Evolutionary conservation across 768 basidiomycete genomes (phyloP), one percentile per base, ranked within the genome.

Genomic region (Epithele typhae): DNA sequence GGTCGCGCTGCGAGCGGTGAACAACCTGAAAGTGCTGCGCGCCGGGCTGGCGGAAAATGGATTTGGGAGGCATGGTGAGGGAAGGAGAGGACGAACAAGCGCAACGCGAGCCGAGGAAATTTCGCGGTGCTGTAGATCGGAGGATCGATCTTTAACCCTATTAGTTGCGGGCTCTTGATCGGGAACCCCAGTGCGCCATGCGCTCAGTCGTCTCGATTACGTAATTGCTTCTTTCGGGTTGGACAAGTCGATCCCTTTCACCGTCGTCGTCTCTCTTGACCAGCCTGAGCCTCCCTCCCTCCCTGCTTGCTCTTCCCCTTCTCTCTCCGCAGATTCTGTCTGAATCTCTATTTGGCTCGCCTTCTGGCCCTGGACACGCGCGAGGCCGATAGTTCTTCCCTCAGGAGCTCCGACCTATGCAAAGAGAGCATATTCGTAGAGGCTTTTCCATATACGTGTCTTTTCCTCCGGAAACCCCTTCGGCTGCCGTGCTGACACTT

Each of bases 11-110:
- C 7, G 94, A 97, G 49, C 96, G 79, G 63, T 98, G 92, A 18
- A 99, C 94, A 32, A 99, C 87, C 70, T 97, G 94, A 58, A 95
- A 98, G 63, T 97, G 94, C 59, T 84, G 82, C 45, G 87, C 83
- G 18, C 89, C 91, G 7, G 95, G 89, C 55, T 84, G 84, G 49
- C 92, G 82, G 71, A 90, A 99, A 53, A 93, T 77, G 12, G 93
- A 94, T 69, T 86, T 90, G 55, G 75, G 70, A 32, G 87, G 76
- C 87, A 90, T 90, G 18, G 1, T 17, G 15, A 22, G 14, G 27
- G 14, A 33, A 9, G 35, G n/a, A 34, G 18, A 11, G 1, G 15
- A 18, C 27, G 35, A 25, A 17, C 23, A n/a, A 27, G 41, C 11
- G n/a, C 17, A 32, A 38, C 3, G 17, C 24, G 27, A 21, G 27